Base-by-base conservation (phyloP, 2,329 filamentous ascomycete genomes). In the Thermoascus crustaceus region DNA sequence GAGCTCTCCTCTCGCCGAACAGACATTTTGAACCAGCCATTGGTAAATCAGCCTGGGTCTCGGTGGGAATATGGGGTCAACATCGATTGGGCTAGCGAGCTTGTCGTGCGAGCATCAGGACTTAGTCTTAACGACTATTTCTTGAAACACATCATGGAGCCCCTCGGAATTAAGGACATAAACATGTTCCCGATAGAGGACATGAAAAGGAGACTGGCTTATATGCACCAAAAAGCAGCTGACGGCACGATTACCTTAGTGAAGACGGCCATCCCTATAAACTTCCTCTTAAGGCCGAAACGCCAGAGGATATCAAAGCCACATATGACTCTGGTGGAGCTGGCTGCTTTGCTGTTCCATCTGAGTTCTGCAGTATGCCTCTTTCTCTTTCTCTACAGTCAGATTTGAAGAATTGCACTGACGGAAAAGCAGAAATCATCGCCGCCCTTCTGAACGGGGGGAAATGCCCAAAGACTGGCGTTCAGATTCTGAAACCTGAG, bases 31-130 rank as follows among this genome's bases (percentile, higher is more conserved):
- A 53, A 62, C 35, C 46, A 49, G 7, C 73, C 77, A 0, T 57
- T 84, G 8, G 57, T 81, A 1, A 77, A 79, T 45, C 77, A 84
- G 43, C 80, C 80, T 0, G 78, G 79, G 0, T 67, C 70, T 19
- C 62, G 61, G 3, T 83, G 75, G 74, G 68, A 76, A 38, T 82
- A 82, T 18, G 72, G 73, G 2, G 69, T 74, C 16, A 58, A 58
- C 13, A 60, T 74, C 9, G 72, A 76, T 48, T 76, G 72, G 72
- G 73, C 67, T 0, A 71, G 72, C 3, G 49, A 69, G 2, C 56
- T 67, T 0, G 50, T 75, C 4, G 64, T 73, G 43, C 57, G 72
- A 8, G 60, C 54, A 1, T 64, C 63, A 0, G 65, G 66, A 1
- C 41, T 63, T 4, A 52, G 47, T 2, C 60, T 75, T 1, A 67